A percentile compares a stretch with the other conserved stretches of the same genome.
Conservation (phyloP, 2,329 filamentous ascomycete species). For the Emergomyces africanus region DNA sequence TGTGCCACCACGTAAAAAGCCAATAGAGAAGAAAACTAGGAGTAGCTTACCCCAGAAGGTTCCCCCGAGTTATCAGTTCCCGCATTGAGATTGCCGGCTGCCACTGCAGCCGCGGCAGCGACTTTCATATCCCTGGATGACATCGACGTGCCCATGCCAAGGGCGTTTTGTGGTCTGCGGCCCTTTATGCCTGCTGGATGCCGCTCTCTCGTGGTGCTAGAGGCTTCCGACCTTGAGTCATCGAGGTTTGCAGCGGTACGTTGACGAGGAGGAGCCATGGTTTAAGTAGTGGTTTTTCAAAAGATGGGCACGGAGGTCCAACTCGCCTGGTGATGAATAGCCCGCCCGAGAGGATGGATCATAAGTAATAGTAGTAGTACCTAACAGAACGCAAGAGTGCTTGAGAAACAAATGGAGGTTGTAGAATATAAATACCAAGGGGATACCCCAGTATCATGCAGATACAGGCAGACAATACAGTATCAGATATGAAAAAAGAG, state of each 20-base stretch:
- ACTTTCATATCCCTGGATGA: slow-evolving; percentile 14
- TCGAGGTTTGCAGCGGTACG: slow-evolving; percentile 28
- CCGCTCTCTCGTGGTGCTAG: slow-evolving; percentile 29
- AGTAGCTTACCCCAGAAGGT: slow-evolving; percentile 22
- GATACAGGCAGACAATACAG: neutral
- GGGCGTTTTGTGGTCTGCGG: slow-evolving; percentile 17
- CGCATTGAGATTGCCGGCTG: slow-evolving; percentile 12
- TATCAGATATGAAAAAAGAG: too few relatives aligned
- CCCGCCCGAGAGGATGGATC: neutral
- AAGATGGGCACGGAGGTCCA: neutral
- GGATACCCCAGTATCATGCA: neutral
- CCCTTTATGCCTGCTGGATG: slow-evolving; percentile 20
- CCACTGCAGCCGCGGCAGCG: slow-evolving; percentile 14
- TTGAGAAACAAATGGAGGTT: neutral
- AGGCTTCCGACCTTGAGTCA: slow-evolving; percentile 37
- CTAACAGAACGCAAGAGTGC: neutral
- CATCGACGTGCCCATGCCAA: slow-evolving; percentile 5
- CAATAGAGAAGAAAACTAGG: neutral
- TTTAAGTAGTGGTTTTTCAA: neutral
- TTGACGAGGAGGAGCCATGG: slow-evolving; percentile 36
- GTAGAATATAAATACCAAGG: neutral
- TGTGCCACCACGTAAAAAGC: slow-evolving; percentile 8
- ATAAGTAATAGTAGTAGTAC: too few relatives aligned
- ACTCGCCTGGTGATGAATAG: too few relatives aligned
- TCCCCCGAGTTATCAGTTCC: slow-evolving; percentile 7